A percentile compares a stretch with the other conserved stretches of the same genome.
These are phyloP conservation scores for Acanthochlamys bracteata DNA, from an alignment of 106 monocot genomes.

Conservation along the genomic window DNA sequence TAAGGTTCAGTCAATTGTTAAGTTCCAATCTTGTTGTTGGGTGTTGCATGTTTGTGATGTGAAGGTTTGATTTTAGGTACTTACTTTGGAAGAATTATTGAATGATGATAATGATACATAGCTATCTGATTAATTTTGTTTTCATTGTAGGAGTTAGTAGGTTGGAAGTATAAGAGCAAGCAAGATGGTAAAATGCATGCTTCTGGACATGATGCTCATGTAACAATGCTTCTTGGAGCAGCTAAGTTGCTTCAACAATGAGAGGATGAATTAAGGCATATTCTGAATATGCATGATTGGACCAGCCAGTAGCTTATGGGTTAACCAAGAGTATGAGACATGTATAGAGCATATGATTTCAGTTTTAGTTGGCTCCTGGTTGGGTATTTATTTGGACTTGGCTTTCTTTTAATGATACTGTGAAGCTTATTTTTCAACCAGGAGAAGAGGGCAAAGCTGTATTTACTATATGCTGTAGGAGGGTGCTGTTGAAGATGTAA, in stretches of 20 bases:
- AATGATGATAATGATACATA: not conserved
- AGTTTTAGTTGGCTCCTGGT: not conserved
- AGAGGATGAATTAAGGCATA: constrained; percentile 61
- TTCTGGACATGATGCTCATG: constrained; percentile 93
- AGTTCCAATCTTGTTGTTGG: too few species aligned
- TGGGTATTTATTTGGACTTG: not conserved
- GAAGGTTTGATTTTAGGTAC: too few species aligned
- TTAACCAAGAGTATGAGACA: not conserved
- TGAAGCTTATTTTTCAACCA: constrained; percentile 69
- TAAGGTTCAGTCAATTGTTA: too few species aligned
- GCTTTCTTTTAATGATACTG: constrained; percentile 29
- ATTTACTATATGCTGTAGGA: constrained; percentile 46
- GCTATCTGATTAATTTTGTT: not conserved
- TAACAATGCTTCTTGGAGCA: constrained; percentile 87
- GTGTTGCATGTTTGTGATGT: too few species aligned
- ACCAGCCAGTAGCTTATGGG: not conserved
- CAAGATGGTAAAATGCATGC: constrained; percentile 82
- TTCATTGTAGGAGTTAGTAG: constrained; percentile 53
- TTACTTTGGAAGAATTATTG: not conserved
- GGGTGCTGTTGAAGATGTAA: constrained; percentile 32
- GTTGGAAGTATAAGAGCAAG: constrained; percentile 85
- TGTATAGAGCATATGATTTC: not conserved
- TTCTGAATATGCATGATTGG: not conserved
- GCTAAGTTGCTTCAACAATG: constrained; percentile 64
- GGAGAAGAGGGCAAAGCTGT: constrained; percentile 59